These are phyloP conservation scores for Escovopsis sp. DNA, from an alignment of 2,329 filamentous ascomycete genomes.

Conservation along the genomic window DNA sequence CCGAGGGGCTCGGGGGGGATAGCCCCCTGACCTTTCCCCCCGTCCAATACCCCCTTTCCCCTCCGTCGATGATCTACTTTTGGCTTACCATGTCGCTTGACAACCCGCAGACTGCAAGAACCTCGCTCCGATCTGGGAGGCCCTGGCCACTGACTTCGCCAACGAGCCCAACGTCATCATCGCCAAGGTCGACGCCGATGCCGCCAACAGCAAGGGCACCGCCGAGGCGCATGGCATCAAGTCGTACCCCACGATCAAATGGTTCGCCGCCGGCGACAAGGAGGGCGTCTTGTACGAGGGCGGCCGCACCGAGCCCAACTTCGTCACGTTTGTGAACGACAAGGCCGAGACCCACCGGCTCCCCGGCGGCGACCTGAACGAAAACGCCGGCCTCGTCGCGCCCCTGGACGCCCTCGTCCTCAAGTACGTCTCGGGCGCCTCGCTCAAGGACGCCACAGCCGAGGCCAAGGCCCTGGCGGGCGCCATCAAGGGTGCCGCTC, in stretches of 20 bases:
- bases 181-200: conserved; percentile 92
- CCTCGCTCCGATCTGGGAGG: conserved; percentile 83
- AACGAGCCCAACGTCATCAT: conserved; percentile 67
- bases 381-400: conserved; percentile 67
- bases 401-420: conserved; percentile 61
- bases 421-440: conserved; percentile 52
- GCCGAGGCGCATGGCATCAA: conserved; percentile 63
- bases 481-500: conserved; percentile 43
- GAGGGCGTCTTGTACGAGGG: conserved; percentile 58
- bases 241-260: conserved; percentile 95
- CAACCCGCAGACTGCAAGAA: conserved; percentile 72
- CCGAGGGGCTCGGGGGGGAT: too few species aligned
- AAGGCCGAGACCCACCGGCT: conserved; percentile 79
- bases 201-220: conserved; percentile 66
- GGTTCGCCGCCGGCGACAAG: conserved; percentile 75
- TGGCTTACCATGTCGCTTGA: conserved; percentile 1
- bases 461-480: conserved; percentile 61
- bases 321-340: conserved; percentile 73
- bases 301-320: conserved; percentile 59
- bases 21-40: background rate
- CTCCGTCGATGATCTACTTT: background rate
- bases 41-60: too few species aligned
- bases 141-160: conserved; percentile 65
- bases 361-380: conserved; percentile 65
- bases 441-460: conserved; percentile 47